Base-by-base conservation (phyloP, 108 stramenopile genomes). In the Conticribra guillardii region DNA sequence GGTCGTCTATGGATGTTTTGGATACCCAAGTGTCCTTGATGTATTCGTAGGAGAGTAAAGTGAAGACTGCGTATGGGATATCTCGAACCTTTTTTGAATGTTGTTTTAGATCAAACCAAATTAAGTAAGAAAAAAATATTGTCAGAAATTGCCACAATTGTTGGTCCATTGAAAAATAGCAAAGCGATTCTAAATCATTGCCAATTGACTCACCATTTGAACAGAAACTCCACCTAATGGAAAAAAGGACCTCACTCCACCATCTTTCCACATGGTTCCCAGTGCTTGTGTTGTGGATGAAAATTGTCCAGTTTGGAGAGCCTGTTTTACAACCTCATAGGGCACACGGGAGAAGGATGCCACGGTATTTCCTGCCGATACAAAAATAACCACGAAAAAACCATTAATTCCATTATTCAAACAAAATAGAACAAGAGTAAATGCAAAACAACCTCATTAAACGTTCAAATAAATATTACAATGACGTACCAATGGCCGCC, bases 1-100 rank as follows among this genome's bases (percentile, higher is more conserved):
- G 72, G 47, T 75, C 78, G 24, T 71, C 64, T 32, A 15, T 15
- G 14, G 52, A 82, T 52, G 47, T 53, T 60, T 48, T 71, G 22
- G 62, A 18, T 3, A 79, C 76, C 76, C 79, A 89, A 66, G 56
- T 58, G 29, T 83, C 76, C 67, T 85, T 88, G n/a, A 98, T 81
- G 60, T 84, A 82, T 75, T 98, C 97, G 68, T 98, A 98, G 2
- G 89, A 75, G 37, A 98, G 60, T 4, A 96, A 76, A 11, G 97
- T 98, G 21, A 98, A 87, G 22, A 98, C 87, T 18, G 97, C 97
- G 77, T 98, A 98, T 17, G 97, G 97, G 26, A 98, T 90, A 69
- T 98, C 97, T n/a, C 97, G 82, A 17, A 90, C 8, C 37, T 41
- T 41, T 41, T 41, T 41, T 11, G 37, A 41, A 41, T 41, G 11